phyloP scores from a whole-genome alignment of 306 rosid species.

The cucumber (Cucumis sativus) region Cucumber_9930_V3 NC_026658.2:17657001-17657500 shows the following conservation, averaged over 20 bases:
- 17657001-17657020: constrained; percentile 69
- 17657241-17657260: constrained; percentile 49
- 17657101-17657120: constrained; percentile 44
- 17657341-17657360: constrained; percentile 83
- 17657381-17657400: background rate
- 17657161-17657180: constrained; percentile 35
- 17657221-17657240: constrained; percentile 63
- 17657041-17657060: constrained; percentile 24
- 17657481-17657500: background rate
- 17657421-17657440: background rate
- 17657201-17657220: constrained; percentile 69
- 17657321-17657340: constrained; percentile 88
- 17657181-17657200: constrained; percentile 82
- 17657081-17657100: constrained; percentile 77
- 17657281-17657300: constrained; percentile 47
- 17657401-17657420: background rate
- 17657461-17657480: background rate
- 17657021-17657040: constrained; percentile 43
- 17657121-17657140: constrained; percentile 51
- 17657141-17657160: constrained; percentile 49
- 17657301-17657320: constrained; percentile 88
- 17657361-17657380: background rate
- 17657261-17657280: constrained; percentile 70
- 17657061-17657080: constrained; percentile 68
- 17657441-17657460: background rate